A percentile compares a stretch with the other conserved stretches of the same genome.
Conservation (phyloP, 768 basidiomycete genomes). For the Podaxis sp. region DNA sequence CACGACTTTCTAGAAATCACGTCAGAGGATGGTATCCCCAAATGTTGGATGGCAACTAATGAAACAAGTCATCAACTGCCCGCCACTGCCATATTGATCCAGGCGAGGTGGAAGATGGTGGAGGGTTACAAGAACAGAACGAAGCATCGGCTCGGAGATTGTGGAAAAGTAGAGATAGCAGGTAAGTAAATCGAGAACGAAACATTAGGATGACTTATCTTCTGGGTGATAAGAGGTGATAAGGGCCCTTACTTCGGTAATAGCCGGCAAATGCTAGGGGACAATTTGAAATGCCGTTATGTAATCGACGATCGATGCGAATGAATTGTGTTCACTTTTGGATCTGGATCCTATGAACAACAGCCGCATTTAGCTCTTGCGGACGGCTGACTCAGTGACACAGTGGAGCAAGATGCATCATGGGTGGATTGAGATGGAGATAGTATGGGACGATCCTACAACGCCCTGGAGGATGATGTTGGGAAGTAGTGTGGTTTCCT, state of each 20-base stretch:
- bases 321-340: not conserved
- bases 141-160: too few relatives aligned
- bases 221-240: not conserved
- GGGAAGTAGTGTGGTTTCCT: not conserved
- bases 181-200: not conserved
- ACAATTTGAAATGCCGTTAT: constrained; percentile 1
- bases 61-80: too few relatives aligned
- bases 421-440: not conserved
- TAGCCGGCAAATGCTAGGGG: not conserved
- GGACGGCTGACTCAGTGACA: not conserved
- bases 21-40: too few relatives aligned
- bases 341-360: constrained; percentile 9
- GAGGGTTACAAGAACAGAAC: too few relatives aligned
- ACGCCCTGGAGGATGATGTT: not conserved
- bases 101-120: too few relatives aligned
- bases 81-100: too few relatives aligned
- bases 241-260: constrained; percentile 3
- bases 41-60: too few relatives aligned
- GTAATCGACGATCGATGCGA: constrained; percentile 1
- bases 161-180: too few relatives aligned
- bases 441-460: too few relatives aligned
- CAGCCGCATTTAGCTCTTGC: not conserved
- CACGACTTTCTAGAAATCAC: not conserved
- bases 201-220: not conserved
- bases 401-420: not conserved